Base-by-base conservation (phyloP, 169 alveolate species). In the Plasmodium vivax region DNA sequence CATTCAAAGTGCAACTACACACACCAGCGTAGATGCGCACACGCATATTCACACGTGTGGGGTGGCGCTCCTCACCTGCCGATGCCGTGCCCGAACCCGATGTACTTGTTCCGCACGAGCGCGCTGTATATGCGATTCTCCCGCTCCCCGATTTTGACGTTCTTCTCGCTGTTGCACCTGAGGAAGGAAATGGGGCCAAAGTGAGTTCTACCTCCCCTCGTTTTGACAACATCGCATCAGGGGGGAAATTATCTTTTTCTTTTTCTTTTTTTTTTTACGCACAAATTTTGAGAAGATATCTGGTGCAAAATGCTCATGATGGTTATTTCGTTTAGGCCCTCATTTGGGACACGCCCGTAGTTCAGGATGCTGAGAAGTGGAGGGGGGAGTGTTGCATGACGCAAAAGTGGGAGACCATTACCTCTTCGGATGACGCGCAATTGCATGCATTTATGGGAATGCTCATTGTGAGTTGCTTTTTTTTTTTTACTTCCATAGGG, bases 81-180 rank as follows among this genome's bases (percentile, higher is more conserved):
- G 8, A 91, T 79, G 10, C 95, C 95, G 58, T 91, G 95, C 2
- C 92, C 95, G 56, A 91, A 91, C n/a, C 95, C 95, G 30, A 91
- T 45, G 45, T 91, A 91, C 32, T 91, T 91, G 74, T 68, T 91
- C 68, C 95, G 51, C 14, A 91, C 92, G 45, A 91, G 19, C 23
- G 85, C 83, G 75, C 95, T 91, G 23, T 82, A 91, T 47, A 82
- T 91, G 0, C 95, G 75, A 47, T 62, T 82, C 74, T 91, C 95
- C 38, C 95, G 82, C 38, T 91, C 95, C 0, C 95, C 95, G 0
- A 91, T 91, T 79, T 91, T 91, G n/a, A 91, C 71, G 83, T 74
- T 91, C 43, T 91, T 91, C 58, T 91, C 95, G 58, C 95, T 82
- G 41, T 91, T 91, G 34, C 95, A 91, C 19, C 95, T 91, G 27